Percentiles rank a stretch among this genome's conserved stretches.
Evolutionary conservation across 257 asterid species (phyloP).

Genomic region (Oldenlandia corymbosa): DNA sequence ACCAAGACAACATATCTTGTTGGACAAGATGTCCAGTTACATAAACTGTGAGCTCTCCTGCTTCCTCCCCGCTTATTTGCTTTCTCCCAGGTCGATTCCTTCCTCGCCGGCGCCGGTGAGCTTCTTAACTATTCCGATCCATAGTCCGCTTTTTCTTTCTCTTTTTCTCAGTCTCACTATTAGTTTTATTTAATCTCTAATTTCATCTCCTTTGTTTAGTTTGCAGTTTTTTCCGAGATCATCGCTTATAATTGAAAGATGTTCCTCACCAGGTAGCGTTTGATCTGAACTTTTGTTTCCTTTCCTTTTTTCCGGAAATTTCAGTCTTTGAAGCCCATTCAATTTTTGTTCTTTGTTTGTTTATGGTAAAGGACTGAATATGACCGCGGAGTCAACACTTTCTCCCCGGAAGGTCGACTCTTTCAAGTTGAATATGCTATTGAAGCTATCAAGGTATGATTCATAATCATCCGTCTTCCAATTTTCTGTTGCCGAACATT

Average conservation of each 20-base stretch:
- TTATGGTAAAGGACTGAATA: conserved; percentile 62
- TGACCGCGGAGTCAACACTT: conserved; percentile 91
- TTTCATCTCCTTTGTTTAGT: neutral
- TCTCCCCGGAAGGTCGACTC: conserved; percentile 91
- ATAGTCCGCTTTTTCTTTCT: neutral
- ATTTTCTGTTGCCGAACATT: neutral
- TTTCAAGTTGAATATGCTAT: conserved; percentile 92
- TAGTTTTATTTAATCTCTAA: too few species aligned
- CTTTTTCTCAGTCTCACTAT: neutral
- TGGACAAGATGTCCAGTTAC: conserved; percentile 2
- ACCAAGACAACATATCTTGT: conserved; percentile 3
- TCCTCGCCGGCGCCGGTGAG: conserved; percentile 3
- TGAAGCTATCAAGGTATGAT: conserved; percentile 75
- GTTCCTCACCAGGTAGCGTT: conserved; percentile 69
- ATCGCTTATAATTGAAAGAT: conserved; percentile 23
- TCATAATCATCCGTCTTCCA: neutral
- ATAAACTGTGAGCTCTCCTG: neutral
- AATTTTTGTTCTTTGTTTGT: neutral
- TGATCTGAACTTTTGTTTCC: conserved; percentile 18
- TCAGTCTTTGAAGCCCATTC: neutral
- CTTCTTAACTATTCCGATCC: neutral
- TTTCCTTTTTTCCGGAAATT: neutral
- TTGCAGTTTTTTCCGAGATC: conserved; percentile 11
- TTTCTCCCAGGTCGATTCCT: too few species aligned
- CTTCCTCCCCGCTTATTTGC: conserved; percentile 6